Conservation (phyloP, 2,329 filamentous ascomycete species). For the Sporothrix pseudoabietina region DNA sequence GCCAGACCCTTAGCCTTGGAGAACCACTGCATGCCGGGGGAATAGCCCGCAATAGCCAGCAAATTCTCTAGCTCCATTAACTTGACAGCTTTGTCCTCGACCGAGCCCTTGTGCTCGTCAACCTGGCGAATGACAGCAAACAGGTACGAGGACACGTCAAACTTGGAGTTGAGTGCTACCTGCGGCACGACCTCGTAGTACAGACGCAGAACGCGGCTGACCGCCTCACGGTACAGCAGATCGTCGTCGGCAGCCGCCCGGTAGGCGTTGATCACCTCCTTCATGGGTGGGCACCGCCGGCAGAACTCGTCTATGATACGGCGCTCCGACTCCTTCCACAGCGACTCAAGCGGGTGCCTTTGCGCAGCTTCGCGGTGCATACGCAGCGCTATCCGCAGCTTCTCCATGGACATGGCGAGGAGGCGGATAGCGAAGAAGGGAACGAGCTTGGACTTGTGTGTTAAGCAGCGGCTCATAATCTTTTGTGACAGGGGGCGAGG, state of each 20-base stretch:
- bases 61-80: conserved; percentile 79
- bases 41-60: conserved; percentile 76
- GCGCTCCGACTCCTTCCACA: conserved; percentile 71
- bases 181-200: conserved; percentile 84
- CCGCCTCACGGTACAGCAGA: conserved; percentile 73
- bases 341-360: conserved; percentile 31
- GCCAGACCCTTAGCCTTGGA: conserved; percentile 66
- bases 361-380: conserved; percentile 55
- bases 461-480: conserved; percentile 75
- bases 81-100: conserved; percentile 56
- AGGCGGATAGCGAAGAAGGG: conserved; percentile 83
- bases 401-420: conserved; percentile 75
- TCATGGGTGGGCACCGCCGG: conserved; percentile 76
- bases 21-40: conserved; percentile 89
- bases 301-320: conserved; percentile 74
- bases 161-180: conserved; percentile 77
- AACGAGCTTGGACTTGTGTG: conserved; percentile 74
- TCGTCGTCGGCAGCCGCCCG: conserved; percentile 68
- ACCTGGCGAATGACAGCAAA: conserved; percentile 67
- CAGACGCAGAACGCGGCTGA: conserved; percentile 75
- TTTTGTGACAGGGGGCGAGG: conserved; percentile 81
- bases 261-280: conserved; percentile 75
- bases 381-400: conserved; percentile 66
- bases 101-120: conserved; percentile 54
- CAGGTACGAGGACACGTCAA: conserved; percentile 81